These are phyloP conservation scores for Paramecium sexaurelia DNA, from an alignment of 73 alveolate genomes.

Conservation along the genomic window DNA sequence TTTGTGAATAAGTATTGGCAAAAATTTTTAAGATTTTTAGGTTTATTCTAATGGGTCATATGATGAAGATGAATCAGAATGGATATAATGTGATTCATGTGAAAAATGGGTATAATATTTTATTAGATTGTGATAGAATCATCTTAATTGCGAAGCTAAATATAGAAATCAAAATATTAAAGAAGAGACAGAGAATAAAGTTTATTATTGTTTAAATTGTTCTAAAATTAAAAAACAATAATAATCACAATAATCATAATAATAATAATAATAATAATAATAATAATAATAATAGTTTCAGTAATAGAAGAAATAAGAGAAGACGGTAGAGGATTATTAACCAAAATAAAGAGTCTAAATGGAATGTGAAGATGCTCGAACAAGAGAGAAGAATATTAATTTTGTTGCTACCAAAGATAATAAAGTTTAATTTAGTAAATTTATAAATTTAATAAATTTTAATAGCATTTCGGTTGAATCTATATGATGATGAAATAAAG, in stretches of 20 bases:
- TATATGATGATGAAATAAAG: slow-evolving; percentile 47
- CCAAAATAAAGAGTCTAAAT: not conserved
- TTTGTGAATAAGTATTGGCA: slow-evolving; percentile 38
- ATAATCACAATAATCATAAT: not conserved
- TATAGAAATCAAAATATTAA: slow-evolving; percentile 12
- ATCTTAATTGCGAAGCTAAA: slow-evolving; percentile 51
- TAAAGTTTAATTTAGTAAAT: slow-evolving; percentile 41
- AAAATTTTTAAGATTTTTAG: not conserved
- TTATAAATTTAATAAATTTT: not conserved
- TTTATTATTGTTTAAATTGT: slow-evolving; percentile 43
- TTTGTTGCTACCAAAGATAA: slow-evolving; percentile 54
- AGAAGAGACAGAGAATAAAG: slow-evolving; percentile 7
- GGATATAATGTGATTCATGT: slow-evolving; percentile 54
- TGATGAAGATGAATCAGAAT: slow-evolving; percentile 45
- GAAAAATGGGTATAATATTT: slow-evolving; percentile 43
- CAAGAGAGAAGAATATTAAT: slow-evolving; percentile 39
- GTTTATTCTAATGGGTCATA: slow-evolving; percentile 52
- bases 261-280: not conserved
- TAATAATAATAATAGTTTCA: not conserved
- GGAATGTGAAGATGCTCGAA: slow-evolving; percentile 27
- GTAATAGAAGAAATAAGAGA: not conserved
- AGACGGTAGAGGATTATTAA: not conserved
- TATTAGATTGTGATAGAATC: not conserved
- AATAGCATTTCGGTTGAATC: slow-evolving; percentile 48
- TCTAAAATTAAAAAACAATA: slow-evolving; percentile 21